These are phyloP conservation scores for Glaciozyma martinii DNA, from an alignment of 768 basidiomycete genomes.

Conservation along the genomic window DNA sequence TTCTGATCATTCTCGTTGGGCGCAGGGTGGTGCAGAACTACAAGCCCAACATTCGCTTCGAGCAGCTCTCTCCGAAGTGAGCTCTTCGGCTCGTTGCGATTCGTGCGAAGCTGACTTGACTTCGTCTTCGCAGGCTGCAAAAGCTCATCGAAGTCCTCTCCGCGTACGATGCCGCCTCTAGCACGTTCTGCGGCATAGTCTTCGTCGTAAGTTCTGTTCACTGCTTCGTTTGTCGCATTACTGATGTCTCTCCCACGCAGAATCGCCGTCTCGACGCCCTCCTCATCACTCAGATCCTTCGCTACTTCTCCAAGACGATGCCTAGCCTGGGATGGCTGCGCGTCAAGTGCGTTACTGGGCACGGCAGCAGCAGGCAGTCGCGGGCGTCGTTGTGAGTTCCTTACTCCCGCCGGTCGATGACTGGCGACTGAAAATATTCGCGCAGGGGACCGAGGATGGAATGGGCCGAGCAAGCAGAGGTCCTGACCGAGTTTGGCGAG, in stretches of 20 bases:
- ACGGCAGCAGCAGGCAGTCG: neutral
- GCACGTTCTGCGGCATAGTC: constrained; percentile 14
- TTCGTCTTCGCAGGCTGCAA: neutral
- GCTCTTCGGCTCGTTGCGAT: neutral
- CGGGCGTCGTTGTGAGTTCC: neutral
- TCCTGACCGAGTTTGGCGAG: constrained; percentile 2
- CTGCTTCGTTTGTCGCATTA: neutral
- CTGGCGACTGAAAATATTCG: neutral
- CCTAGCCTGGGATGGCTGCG: constrained; percentile 4
- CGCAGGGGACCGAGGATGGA: constrained; percentile 10
- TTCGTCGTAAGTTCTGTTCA: constrained; percentile 1
- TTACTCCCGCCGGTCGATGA: too few relatives aligned
- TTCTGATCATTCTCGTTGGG: too few relatives aligned
- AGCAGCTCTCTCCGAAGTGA: neutral
- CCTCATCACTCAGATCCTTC: constrained; percentile 7
- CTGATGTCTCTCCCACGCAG: neutral
- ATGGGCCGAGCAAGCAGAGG: constrained; percentile 7
- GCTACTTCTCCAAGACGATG: neutral
- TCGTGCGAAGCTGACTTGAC: too few relatives aligned
- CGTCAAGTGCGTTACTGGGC: constrained; percentile 15
- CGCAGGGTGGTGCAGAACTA: too few relatives aligned
- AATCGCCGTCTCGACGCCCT: constrained; percentile 8
- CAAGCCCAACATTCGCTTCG: too few relatives aligned
- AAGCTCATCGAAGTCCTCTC: constrained; percentile 4
- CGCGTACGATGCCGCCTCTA: neutral